Base-by-base conservation (phyloP, 352 stramenopile species). In the Globisporangium uncinulatum region DNA sequence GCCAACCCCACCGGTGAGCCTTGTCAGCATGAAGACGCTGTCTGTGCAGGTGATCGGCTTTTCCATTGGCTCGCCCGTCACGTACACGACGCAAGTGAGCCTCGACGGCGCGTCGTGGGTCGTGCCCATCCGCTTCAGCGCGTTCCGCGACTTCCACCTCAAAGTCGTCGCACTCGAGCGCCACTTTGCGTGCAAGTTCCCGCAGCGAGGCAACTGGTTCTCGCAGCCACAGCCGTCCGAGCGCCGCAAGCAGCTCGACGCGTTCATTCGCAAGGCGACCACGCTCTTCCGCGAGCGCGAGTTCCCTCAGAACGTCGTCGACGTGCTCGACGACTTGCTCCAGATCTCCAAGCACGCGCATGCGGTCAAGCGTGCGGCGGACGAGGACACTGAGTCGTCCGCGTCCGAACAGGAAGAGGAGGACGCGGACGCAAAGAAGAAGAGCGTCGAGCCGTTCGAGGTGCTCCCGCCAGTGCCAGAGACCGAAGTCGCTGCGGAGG, bases 41-140 rank as follows among this genome's bases (percentile, higher is more conserved):
- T 63, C 69, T 47, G 74, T 70, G 9, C 74, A 65, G 24, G 70
- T 84, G 31, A 74, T 52, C 14, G 74, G 74, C 36, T 84, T 84
- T 39, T 29, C 49, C 53, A 67, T 51, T 69, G 77, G 56, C 57
- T 70, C 14, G 69, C 64, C 19, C 54, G 67, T 54, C 60, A 81
- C 56, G 61, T 86, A 86, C 66, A 75, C 59, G 19, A 86, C 75
- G 14, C 59, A 83, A 19, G 75, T 86, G 43, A 57, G 66, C 24
- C 65, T 81, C 36, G 59, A 79, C 46, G 69, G 61, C 45, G 54
- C 54, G 42, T 55, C 55, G 4, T 91, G 80, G 78, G 62, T 61
- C 29, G 59, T 91, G 19, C 57, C 42, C 6, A 64, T 91, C 39
- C 81, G 81, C 51, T 91, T 89, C 67, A 84, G 71, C 63, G 71